Evolutionary conservation across 2,329 filamentous ascomycete species (phyloP), one percentile per base, ranked within the genome.

Genomic region (Cladophialophora yegresii): DNA sequence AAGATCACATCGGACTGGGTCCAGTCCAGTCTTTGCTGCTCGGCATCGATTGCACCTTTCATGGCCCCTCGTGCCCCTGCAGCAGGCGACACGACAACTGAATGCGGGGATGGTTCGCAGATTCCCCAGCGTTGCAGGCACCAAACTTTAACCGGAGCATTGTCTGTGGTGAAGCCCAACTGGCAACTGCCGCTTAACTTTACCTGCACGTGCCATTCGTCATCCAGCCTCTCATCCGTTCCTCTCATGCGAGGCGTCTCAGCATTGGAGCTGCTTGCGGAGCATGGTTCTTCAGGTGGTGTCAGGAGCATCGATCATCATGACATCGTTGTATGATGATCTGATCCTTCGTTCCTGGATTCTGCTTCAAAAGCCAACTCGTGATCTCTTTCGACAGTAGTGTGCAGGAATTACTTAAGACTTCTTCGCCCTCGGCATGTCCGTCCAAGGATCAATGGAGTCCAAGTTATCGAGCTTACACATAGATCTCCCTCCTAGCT

Each of bases 401-500:
- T 36, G 12, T n/a, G 57, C 45, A 36, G 23, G 12, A 26, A 9
- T 40, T 20, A 16, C 47, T 51, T 9, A 9, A 51, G 40, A n/a
- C 33, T 28, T 40, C 26, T 16, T 12, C 23, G 22, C 20, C 43
- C 13, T 51, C 16, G 50, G 23, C 13, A 59, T 59, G 57, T 59
- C 57, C 28, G 57, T 26, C 33, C 30, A 59, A 59, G 49, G 47
- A 59, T 58, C 47, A 30, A 68, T 70, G 66, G 66, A 68, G 50
- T 63, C 68, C 43, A 71, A 70, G 50, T 13, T 68, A 47, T 51
- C 65, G 3, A 32, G 30, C 23, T 58, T 70, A 47, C 68, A 65
- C 60, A 60, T 71, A 45, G 65, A 69, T 50, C 62, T 65, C 40
- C 64, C 64, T 20, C 67, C 64, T 45, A 67, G 60, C 32, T 69